Conservation (phyloP, 768 basidiomycete genomes). For the Leccinellum rugosiceps region DNA sequence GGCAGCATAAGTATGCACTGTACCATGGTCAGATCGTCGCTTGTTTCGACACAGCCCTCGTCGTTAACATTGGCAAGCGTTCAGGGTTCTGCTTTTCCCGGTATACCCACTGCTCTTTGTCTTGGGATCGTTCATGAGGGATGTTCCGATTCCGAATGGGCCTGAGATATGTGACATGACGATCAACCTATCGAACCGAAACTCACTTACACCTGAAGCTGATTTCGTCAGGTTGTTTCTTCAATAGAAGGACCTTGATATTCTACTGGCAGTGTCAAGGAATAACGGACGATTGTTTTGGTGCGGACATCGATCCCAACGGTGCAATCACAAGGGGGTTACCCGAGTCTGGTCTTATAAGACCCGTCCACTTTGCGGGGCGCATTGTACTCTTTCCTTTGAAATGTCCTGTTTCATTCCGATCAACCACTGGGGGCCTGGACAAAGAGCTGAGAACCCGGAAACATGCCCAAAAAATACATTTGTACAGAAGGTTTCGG, state of each 20-base stretch:
- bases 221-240: conserved; percentile 67
- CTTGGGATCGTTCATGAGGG: conserved; percentile 78
- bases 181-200: background rate
- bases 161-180: conserved; percentile 39
- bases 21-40: conserved; percentile 74
- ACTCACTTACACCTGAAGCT: conserved; percentile 58
- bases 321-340: conserved; percentile 76
- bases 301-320: conserved; percentile 51
- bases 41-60: conserved; percentile 84
- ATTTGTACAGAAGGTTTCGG: no score
- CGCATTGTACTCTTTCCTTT: conserved; percentile 51
- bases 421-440: no score
- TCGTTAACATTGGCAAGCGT: conserved; percentile 70
- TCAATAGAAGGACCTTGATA: conserved; percentile 61
- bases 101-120: no score
- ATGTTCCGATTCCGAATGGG: conserved; percentile 87
- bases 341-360: no score
- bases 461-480: no score
- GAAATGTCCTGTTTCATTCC: conserved; percentile 6
- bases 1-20: background rate
- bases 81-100: no score
- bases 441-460: no score
- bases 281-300: conserved; percentile 78
- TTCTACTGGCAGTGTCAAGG: conserved; percentile 55
- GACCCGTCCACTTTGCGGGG: conserved; percentile 69